A percentile compares a stretch with the other conserved stretches of the same genome.
Conservation (phyloP, 164 flowering plant genomes). For the Tetrastigma voinierianum region DNA sequence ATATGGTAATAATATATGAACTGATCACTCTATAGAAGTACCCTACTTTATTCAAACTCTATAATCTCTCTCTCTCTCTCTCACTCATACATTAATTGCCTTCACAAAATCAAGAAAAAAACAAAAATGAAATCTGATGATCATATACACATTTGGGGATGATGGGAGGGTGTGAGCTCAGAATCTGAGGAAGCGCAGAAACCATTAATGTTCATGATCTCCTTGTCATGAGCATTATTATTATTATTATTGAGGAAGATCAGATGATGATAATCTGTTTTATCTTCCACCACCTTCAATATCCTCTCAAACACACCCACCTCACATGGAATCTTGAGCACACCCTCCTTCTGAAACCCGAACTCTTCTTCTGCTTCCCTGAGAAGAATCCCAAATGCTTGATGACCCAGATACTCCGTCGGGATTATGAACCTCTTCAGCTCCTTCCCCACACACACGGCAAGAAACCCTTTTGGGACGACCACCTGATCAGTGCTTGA, state of each 20-base stretch:
- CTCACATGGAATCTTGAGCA: constrained; percentile 71
- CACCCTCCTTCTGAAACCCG: constrained; percentile 85
- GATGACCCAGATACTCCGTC: constrained; percentile 63
- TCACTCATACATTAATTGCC: constrained; percentile 10
- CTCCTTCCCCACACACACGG: constrained; percentile 79
- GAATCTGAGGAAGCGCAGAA: constrained; percentile 34
- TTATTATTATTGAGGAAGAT: constrained; percentile 29
- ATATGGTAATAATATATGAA: no score
- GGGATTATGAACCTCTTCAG: constrained; percentile 71
- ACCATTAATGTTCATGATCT: constrained; percentile 19
- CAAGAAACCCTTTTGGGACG: constrained; percentile 80
- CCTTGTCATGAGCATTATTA: constrained; percentile 23
- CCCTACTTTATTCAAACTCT: neutral
- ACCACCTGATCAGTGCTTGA: constrained; percentile 11
- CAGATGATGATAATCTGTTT: constrained; percentile 33
- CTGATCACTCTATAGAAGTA: neutral
- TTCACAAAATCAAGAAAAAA: constrained; percentile 16
- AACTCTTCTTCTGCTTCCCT: constrained; percentile 88
- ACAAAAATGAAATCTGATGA: neutral
- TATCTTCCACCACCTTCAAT: constrained; percentile 56
- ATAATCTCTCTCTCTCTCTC: neutral
- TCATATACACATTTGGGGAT: constrained; percentile 54
- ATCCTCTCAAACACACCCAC: constrained; percentile 65
- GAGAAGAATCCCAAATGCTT: constrained; percentile 53
- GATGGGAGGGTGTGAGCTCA: constrained; percentile 35